Base-by-base conservation (phyloP, 805 yeast species). In the Saturnispora saitoi region DNA sequence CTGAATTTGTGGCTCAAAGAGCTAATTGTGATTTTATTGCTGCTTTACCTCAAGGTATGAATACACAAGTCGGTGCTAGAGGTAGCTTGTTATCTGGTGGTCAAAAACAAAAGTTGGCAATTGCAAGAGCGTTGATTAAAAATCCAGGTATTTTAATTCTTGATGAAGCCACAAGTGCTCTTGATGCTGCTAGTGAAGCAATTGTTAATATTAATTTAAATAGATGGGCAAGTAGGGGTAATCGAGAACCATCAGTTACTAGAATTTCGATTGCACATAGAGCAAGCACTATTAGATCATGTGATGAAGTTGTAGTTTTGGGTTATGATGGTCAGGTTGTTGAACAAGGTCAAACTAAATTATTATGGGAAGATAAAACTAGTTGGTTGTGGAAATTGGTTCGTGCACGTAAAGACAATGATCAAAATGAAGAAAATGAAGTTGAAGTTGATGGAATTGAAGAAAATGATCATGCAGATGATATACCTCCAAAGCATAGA, bases 211-310 rank as follows among this genome's bases (percentile, higher is more conserved):
- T 75, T 45, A 87, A 95, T 8, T 68, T 90, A 50, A 65, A 72
- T 19, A 67, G 72, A 42, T 70, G 91, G 50, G 73, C 77, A 63
- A 59, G 66, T 26, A 43, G 48, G 30, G 54, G 49, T 9, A 47
- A 40, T 28, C 26, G 28, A 6, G 73, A 78, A 38, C 77, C 82
- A 32, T 68, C 78, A 14, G 86, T 95, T 19, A 80, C 90, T 4
- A 74, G 85, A 4, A 84, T 91, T 37, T 85, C 95, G 24, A 91
- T 91, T 59, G 98, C 97, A 0, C 98, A 90, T 63, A 71, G 97
- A 56, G 74, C 89, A 42, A 81, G 95, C 1, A 91, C 98, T 0
- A 91, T 91, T 49, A 83, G 82, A 58, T 76, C 87, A 55, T 81
- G 95, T 56, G 84, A 88, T 43, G 75, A 89, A 52, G 82, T 91